These are phyloP conservation scores for Agaricales sp. DNA, from an alignment of 1,284 basidiomycete genomes.

Conservation along the genomic window DNA sequence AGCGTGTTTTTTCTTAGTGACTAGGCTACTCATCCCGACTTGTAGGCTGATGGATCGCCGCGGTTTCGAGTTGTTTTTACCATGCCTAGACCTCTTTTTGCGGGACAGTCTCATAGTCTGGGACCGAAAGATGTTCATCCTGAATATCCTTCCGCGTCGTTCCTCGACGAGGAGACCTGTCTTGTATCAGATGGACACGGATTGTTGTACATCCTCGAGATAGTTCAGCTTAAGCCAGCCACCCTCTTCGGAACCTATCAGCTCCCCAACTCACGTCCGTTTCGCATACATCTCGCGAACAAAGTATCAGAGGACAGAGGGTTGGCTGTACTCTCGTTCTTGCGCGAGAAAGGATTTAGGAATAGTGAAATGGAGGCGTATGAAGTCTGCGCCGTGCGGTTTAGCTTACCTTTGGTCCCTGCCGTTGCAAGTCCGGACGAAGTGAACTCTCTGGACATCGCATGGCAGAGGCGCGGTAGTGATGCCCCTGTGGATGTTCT, in stretches of 20 bases:
- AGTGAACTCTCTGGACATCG: not conserved
- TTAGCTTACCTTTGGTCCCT: conserved; percentile 15
- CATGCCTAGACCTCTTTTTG: conserved; percentile 42
- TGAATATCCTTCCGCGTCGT: conserved; percentile 73
- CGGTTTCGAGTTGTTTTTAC: conserved; percentile 45
- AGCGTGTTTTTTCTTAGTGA: conserved; percentile 13
- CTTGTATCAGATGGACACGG: conserved; percentile 70
- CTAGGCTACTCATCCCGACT: conserved; percentile 18
- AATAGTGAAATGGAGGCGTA: conserved; percentile 10
- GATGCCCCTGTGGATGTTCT: conserved; percentile 16
- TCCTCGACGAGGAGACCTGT: conserved; percentile 40
- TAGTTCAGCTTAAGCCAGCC: conserved; percentile 24
- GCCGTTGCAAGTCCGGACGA: not conserved
- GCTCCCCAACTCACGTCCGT: conserved; percentile 37
- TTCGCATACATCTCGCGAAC: conserved; percentile 43
- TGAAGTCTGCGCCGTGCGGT: conserved; percentile 32
- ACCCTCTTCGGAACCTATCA: conserved; percentile 45
- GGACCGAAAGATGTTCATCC: conserved; percentile 26
- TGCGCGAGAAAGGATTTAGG: conserved; percentile 28
- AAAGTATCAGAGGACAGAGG: conserved; percentile 26
- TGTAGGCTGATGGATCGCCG: conserved; percentile 42
- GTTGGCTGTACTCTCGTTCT: conserved; percentile 36
- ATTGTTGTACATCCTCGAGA: conserved; percentile 47
- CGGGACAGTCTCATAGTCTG: conserved; percentile 20
- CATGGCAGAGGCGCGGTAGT: not conserved